Percentiles rank a stretch among this genome's conserved stretches.
Evolutionary conservation across 495 filamentous ascomycete species (phyloP).

Genomic region (Halenospora varia): DNA sequence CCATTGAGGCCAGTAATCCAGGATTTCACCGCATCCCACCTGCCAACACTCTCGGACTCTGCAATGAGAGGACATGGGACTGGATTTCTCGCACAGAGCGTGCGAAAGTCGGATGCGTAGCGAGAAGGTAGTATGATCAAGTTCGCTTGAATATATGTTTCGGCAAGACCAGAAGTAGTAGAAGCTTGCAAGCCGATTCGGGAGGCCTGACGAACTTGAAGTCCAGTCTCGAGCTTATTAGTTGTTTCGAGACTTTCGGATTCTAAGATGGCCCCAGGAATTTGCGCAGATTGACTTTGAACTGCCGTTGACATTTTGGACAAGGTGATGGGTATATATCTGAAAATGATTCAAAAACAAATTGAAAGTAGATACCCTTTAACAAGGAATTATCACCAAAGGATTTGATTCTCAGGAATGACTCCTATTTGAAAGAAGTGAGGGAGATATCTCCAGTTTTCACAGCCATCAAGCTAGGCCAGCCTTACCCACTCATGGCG

Average conservation of each 20-base stretch:
- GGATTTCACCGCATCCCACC: slow-evolving; percentile 21
- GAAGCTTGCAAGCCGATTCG: slow-evolving; percentile 34
- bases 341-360: too few relatives aligned
- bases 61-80: slow-evolving; percentile 55
- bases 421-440: too few relatives aligned
- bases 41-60: slow-evolving; percentile 28
- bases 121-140: slow-evolving; percentile 47
- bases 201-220: slow-evolving; percentile 37
- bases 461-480: too few relatives aligned
- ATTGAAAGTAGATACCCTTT: too few relatives aligned
- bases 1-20: slow-evolving; percentile 26
- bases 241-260: not conserved
- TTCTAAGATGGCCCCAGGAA: not conserved
- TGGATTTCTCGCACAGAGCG: slow-evolving; percentile 50
- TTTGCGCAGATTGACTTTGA: not conserved
- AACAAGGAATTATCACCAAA: too few relatives aligned
- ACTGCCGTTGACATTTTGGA: not conserved
- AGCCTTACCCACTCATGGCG: not conserved
- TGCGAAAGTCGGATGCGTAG: slow-evolving; percentile 47
- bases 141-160: slow-evolving; percentile 53
- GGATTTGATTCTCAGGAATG: too few relatives aligned
- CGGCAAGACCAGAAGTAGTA: slow-evolving; percentile 47
- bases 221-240: slow-evolving; percentile 26
- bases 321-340: too few relatives aligned
- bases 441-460: too few relatives aligned